Evolutionary conservation across 2,329 filamentous ascomycete genomes (phyloP), one percentile per base, ranked within the genome.

Genomic region (Harringtonia lauricola): DNA sequence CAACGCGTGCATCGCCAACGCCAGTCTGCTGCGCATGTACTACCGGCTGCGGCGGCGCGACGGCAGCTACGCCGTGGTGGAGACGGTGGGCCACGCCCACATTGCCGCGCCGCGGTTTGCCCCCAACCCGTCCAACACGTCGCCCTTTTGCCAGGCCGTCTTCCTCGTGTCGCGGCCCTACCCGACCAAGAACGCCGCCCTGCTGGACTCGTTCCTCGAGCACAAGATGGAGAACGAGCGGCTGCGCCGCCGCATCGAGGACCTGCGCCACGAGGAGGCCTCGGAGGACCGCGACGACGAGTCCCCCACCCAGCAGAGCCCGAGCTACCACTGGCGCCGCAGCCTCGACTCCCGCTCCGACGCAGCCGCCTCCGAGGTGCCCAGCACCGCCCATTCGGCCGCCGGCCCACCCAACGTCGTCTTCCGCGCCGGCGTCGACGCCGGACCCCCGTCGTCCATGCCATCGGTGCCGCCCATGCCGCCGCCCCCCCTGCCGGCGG

Each of bases 161-260:
- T 95, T 95, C 59, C 85, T 96, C 70, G 90, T 94, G 80, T 81
- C 86, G 9, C 76, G 89, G 18, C 86, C 86, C 2, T 95, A 95
- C 59, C 88, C 87, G 6, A 94, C 85, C 26, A 89, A 85, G 64
- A 94, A 90, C 57, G 82, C 87, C 1, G 77, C 76, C 4, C 71
- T 95, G 12, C 71, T 95, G 18, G 89, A 96, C 63, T 94, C 88
- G 0, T 95, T 95, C 55, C 70, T 96, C 24, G 90, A 96, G 60
- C 89, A 95, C 66, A 95, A 95, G 63, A 90, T 95, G 43, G 90
- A 95, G 61, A 95, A 95, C 55, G 88, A 95, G 65, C 78, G 89
- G 5, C 64, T 96, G 39, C 80, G 79, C 55, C 83, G 86, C 54
- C 79, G 86, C 36, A 94, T 96, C 49, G 80, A 83, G 17, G 87